Base-by-base conservation (phyloP, 805 yeast species). In the Saccharomyces paradoxus region DNA sequence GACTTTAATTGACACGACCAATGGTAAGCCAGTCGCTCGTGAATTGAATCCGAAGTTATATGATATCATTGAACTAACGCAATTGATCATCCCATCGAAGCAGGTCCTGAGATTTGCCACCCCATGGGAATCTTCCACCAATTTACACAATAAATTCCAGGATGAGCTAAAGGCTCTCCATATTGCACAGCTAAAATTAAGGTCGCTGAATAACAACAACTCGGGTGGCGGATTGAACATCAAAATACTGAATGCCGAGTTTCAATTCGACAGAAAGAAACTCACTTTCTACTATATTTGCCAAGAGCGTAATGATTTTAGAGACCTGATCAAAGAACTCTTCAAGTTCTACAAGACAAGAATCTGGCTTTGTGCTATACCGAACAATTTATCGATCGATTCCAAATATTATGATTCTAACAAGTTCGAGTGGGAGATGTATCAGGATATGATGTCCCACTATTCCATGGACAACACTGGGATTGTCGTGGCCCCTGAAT, bases 281-380 rank as follows among this genome's bases (percentile, higher is more conserved):
- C 75, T 87, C 58, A 87, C 86, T 4, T 85, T 87, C 62, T 87
- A 86, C 69, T 84, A 84, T 63, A 78, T 75, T 55, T 78, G 85
- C 63, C 77, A 79, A 51, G 82, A 82, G 63, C 71, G 94, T 58
- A 78, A 87, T 55, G 94, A 87, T 67, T 86, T 86, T 66, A 74
- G 92, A 56, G 86, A 81, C 51, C 74, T 86, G 63, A 86, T 86
- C 55, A 82, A 86, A 56, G 91, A 86, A 63, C 71, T 86, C 31
- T 86, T 85, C 74, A 82, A 84, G 64, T 82, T 84, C 57, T 86
- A 85, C 74, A 86, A 86, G 70, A 86, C 91, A 0, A 75, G 92
- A 62, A 86, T 86, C 59, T 87, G 95, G 95, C 72, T 87, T 70
- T 85, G 92, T 75, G 92, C 94, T 0, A 87, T 86, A 30, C 73